Conservation (phyloP, 2,329 filamentous ascomycete genomes). For the Rosellinia necatrix region DNA sequence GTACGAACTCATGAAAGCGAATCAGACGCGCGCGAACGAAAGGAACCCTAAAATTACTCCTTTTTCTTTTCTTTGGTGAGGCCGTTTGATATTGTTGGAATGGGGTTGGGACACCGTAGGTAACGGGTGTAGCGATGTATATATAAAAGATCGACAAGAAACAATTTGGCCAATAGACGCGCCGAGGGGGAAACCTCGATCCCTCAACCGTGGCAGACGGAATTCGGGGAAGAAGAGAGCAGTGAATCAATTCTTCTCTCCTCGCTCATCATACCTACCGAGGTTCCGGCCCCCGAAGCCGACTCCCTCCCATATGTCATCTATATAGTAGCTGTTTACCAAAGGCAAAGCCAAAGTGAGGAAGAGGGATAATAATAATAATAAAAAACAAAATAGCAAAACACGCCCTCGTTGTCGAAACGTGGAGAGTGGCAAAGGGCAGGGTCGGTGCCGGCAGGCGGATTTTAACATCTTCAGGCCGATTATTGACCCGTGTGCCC, state of each 20-base stretch:
- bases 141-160: not conserved
- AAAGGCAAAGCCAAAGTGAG: too few species aligned
- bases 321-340: too few species aligned
- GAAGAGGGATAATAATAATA: not conserved
- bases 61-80: too few species aligned
- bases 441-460: not conserved
- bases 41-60: not conserved
- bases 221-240: too few species aligned
- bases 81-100: too few species aligned
- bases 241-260: too few species aligned
- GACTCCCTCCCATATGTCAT: too few species aligned
- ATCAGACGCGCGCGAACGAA: not conserved
- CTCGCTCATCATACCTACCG: too few species aligned
- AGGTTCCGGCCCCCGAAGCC: too few species aligned
- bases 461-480: not conserved
- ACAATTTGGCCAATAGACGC: not conserved
- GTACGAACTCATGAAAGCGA: slow-evolving; percentile 8
- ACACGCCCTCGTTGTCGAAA: not conserved
- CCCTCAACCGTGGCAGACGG: too few species aligned
- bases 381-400: not conserved
- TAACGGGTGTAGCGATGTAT: not conserved
- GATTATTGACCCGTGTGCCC: slow-evolving; percentile 1
- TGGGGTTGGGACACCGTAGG: not conserved
- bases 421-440: not conserved
- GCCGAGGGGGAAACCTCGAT: too few species aligned